Conservation (phyloP, 176 grass and related monocot species). For the Oryza australiensis region DNA sequence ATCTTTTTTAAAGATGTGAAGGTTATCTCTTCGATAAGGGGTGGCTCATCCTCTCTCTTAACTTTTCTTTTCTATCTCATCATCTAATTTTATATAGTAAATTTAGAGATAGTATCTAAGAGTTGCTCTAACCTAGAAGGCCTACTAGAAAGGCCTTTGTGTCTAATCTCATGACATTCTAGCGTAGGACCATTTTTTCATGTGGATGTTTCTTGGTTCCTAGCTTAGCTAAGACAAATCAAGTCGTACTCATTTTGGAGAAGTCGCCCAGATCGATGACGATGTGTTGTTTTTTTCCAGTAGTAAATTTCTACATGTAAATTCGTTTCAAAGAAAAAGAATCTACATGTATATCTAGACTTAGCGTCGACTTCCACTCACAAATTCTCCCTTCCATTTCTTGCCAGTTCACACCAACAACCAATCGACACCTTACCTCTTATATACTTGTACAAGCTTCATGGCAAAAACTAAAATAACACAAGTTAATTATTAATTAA, state of each 20-base stretch:
- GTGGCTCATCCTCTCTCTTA: too few species aligned
- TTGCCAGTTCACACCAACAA: constrained; percentile 8
- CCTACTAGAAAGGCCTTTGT: constrained; percentile 25
- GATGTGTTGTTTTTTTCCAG: background rate
- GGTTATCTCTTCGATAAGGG: too few species aligned
- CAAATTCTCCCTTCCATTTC: background rate
- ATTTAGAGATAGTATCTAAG: too few species aligned
- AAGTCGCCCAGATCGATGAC: background rate
- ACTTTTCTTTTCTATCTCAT: too few species aligned
- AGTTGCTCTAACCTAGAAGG: background rate
- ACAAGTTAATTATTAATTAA: background rate
- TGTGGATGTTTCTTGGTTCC: constrained; percentile 19
- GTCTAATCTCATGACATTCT: constrained; percentile 16
- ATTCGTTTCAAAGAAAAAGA: background rate
- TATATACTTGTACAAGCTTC: background rate
- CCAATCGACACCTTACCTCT: background rate
- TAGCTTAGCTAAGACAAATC: background rate
- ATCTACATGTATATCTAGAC: background rate
- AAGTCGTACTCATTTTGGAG: constrained; percentile 35
- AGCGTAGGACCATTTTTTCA: constrained; percentile 30
- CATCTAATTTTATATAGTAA: too few species aligned
- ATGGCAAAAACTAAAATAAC: background rate
- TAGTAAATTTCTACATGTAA: constrained; percentile 11
- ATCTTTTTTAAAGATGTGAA: too few species aligned
- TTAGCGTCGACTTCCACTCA: background rate